These are phyloP conservation scores for Jaapia argillacea DNA, from an alignment of 768 basidiomycete species.

Conservation along the genomic window DNA sequence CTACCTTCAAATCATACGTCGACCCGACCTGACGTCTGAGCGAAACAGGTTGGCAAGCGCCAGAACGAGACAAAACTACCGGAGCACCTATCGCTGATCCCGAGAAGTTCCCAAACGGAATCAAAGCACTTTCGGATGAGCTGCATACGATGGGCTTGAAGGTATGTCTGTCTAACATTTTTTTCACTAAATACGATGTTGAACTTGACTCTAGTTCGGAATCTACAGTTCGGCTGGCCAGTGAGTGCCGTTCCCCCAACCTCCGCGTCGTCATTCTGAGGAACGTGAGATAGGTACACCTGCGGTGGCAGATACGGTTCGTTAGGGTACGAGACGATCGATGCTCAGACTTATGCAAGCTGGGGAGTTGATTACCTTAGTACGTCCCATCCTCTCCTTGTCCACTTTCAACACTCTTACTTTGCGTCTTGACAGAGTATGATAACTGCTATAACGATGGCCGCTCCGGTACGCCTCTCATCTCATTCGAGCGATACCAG, in stretches of 20 bases:
- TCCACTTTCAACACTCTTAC: background rate
- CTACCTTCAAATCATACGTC: background rate
- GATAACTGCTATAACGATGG: conserved; percentile 33
- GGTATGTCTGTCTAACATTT: conserved; percentile 7
- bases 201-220: conserved; percentile 16
- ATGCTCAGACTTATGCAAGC: conserved; percentile 28
- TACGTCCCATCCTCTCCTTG: conserved; percentile 4
- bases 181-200: background rate
- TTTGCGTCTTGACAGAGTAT: conserved; percentile 16
- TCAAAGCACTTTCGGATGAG: conserved; percentile 21
- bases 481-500: conserved; percentile 11
- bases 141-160: conserved; percentile 24
- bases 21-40: background rate
- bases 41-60: conserved; percentile 22
- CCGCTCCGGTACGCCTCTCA: conserved; percentile 21
- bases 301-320: conserved; percentile 28
- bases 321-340: conserved; percentile 28
- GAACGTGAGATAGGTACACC: conserved; percentile 15
- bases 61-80: conserved; percentile 16
- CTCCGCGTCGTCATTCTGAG: background rate
- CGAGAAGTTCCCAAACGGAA: conserved; percentile 19
- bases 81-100: conserved; percentile 21
- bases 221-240: conserved; percentile 26
- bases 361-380: conserved; percentile 30
- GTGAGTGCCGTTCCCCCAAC: conserved; percentile 10